Conservation (phyloP, 176 grass and related monocot genomes). For the Raddia guianensis region DNA sequence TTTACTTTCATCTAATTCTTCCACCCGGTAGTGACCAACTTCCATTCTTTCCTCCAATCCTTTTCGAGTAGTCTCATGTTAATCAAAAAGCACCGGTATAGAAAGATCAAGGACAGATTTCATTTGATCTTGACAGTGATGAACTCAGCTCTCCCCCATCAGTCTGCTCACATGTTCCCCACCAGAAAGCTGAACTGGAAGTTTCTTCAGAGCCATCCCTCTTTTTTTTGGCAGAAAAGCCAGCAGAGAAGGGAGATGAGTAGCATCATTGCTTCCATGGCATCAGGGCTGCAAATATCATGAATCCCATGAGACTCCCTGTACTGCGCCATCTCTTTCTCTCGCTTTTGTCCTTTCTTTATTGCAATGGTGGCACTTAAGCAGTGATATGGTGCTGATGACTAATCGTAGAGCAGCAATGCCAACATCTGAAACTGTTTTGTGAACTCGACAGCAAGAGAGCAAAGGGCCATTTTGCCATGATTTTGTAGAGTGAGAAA, state of each 20-base stretch:
- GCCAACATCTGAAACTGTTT: slow-evolving; percentile 18
- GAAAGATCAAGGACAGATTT: slow-evolving; percentile 15
- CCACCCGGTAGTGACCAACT: neutral
- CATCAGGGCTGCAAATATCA: slow-evolving; percentile 32
- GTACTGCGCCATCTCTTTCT: slow-evolving; percentile 6
- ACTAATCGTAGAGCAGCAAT: slow-evolving; percentile 29
- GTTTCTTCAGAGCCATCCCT: slow-evolving; percentile 38
- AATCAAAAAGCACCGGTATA: neutral
- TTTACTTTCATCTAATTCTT: neutral
- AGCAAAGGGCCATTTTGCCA: slow-evolving; percentile 24
- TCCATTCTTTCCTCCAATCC: neutral
- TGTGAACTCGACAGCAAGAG: neutral
- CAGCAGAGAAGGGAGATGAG: slow-evolving; percentile 34
- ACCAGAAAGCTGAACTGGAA: slow-evolving; percentile 43
- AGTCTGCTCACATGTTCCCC: slow-evolving; percentile 45
- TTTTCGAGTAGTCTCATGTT: neutral
- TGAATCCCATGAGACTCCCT: slow-evolving; percentile 29
- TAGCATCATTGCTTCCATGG: slow-evolving; percentile 43
- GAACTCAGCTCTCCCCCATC: neutral
- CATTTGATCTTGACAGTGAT: slow-evolving; percentile 12
- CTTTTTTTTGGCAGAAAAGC: neutral
- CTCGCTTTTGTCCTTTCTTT: neutral
- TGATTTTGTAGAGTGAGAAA: slow-evolving; percentile 1
- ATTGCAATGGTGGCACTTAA: slow-evolving; percentile 1
- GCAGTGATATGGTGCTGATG: neutral